A percentile compares a stretch with the other conserved stretches of the same genome.
phyloP scores from a whole-genome alignment of 2,329 filamentous ascomycete genomes.

The Sordariomycetes sp. region DNA sequence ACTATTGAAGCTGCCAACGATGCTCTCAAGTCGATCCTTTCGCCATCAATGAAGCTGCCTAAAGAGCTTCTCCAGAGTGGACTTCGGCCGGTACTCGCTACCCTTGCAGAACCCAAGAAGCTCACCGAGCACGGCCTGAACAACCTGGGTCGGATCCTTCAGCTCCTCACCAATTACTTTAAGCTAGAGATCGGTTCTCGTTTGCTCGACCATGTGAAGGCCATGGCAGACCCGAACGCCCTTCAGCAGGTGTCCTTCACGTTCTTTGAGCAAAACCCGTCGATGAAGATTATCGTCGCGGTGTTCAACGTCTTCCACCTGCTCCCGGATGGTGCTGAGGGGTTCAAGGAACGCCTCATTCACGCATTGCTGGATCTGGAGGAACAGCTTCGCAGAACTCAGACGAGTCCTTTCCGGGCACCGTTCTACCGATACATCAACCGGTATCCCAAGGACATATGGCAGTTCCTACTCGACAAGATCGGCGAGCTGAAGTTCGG shows the following conservation, averaged over 20 bases:
- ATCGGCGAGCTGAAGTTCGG: constrained; percentile 80
- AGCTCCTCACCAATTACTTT: constrained; percentile 93
- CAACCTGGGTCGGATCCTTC: constrained; percentile 77
- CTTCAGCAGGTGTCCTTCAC: constrained; percentile 90
- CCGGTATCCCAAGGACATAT: constrained; percentile 79
- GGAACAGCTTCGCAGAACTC: constrained; percentile 69
- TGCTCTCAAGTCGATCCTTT: constrained; percentile 75
- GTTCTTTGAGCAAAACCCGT: constrained; percentile 80
- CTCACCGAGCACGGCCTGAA: constrained; percentile 82
- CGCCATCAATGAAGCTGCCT: constrained; percentile 79
- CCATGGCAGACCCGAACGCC: constrained; percentile 67
- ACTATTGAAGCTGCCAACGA: constrained; percentile 91
- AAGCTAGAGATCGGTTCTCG: constrained; percentile 95
- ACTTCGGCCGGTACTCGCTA: constrained; percentile 87
- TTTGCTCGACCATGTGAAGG: constrained; percentile 86
- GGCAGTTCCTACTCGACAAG: constrained; percentile 64
- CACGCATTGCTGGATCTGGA: constrained; percentile 86
- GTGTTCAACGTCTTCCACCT: constrained; percentile 97
- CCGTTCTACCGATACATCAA: constrained; percentile 91
- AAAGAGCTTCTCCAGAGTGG: constrained; percentile 94
- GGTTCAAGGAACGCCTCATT: constrained; percentile 82
- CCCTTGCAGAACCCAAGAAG: constrained; percentile 84
- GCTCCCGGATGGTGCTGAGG: constrained; percentile 77
- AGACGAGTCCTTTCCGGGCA: constrained; percentile 80
- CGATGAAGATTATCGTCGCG: constrained; percentile 89